Conservation (phyloP, 1,139 yeast species). For the Kodamaea ohmeri region DNA sequence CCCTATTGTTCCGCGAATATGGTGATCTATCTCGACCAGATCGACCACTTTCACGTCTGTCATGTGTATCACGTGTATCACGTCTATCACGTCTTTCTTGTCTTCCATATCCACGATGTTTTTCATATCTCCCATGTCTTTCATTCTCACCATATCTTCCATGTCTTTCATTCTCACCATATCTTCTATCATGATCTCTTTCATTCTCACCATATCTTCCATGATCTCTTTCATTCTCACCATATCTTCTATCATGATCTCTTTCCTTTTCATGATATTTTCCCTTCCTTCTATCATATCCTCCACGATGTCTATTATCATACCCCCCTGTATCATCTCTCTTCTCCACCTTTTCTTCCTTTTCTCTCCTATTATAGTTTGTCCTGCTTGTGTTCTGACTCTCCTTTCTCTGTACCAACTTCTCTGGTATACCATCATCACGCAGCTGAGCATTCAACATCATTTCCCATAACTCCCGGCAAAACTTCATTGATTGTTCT, state of each 20-base stretch:
- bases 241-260: background rate
- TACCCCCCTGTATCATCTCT: background rate
- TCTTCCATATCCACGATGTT: background rate
- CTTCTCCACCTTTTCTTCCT: background rate
- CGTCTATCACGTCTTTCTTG: background rate
- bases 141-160: too few relatives aligned
- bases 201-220: background rate
- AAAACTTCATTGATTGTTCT: constrained; percentile 33
- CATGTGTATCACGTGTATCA: constrained; percentile 1
- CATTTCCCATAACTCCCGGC: constrained; percentile 39
- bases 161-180: too few relatives aligned
- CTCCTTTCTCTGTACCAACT: constrained; percentile 22
- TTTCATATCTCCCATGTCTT: too few relatives aligned
- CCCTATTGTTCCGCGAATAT: constrained; percentile 7
- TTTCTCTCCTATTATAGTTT: background rate
- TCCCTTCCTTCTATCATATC: background rate
- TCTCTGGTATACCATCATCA: constrained; percentile 38
- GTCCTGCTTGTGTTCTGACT: background rate
- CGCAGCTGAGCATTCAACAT: constrained; percentile 41
- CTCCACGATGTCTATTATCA: background rate
- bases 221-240: background rate
- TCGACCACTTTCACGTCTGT: constrained; percentile 6
- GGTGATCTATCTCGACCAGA: constrained; percentile 1
- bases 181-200: too few relatives aligned
- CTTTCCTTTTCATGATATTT: background rate